Evolutionary conservation across 1,139 yeast species (phyloP), one percentile per base, ranked within the genome.

Genomic region (Candida smagusa): DNA sequence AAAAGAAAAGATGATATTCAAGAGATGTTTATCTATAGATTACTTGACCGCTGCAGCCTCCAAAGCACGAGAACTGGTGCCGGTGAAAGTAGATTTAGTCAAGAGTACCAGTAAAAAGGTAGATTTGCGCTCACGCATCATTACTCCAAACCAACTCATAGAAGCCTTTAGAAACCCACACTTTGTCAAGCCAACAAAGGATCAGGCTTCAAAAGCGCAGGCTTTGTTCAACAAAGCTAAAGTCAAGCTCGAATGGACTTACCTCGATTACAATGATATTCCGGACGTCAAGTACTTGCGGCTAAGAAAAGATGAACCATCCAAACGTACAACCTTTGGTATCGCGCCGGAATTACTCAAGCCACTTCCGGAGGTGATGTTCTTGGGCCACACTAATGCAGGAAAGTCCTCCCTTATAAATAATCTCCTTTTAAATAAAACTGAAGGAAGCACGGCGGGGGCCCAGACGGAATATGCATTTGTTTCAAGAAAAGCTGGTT

Each of bases 341-440:
- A 56, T 64, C 13, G 45, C 42, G 11, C 67, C 69, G 4, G 53
- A 48, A 11, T 46, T 58, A 19, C 49, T 66, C 27, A 49, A 44
- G 34, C 56, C 59, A 9, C 49, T 69, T 11, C 95, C 95, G 0
- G 95, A 87, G 50, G 77, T 87, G 2, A 64, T 84, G 6, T 68
- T 88, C 30, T 53, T 88, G 37, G 96, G 96, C 0, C 76, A 86
- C 46, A 83, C 95, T 35, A 88, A 88, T 50, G 88, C 80, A 2
- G 97, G 97, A 0, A 88, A 88, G 54, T 85, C 95, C 0, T 79
- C 94, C 0, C 58, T 88, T 28, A 63, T 88, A 29, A 84, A 86
- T 49, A 75, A 74, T 12, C 46, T 81, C 53, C 74, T 49, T 53
- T 56, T 52, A 6, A 56, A 60, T 32, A 54, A 58, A 22, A 43